phyloP scores from a whole-genome alignment of 2,329 filamentous ascomycete genomes.

The Diaporthe australafricana region DNA sequence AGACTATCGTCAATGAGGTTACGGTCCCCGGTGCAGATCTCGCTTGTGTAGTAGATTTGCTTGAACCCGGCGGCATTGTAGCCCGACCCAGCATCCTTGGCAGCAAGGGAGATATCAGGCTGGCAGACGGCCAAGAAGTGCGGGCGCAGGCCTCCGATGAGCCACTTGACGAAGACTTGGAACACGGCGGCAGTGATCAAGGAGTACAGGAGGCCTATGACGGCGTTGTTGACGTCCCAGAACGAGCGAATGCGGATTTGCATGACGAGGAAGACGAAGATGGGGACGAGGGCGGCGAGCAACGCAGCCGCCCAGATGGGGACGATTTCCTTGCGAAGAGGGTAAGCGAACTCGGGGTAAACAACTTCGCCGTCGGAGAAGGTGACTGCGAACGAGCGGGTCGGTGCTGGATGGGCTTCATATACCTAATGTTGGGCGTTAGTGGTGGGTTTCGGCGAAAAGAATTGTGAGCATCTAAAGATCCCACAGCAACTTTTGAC shows the following conservation, averaged over 20 bases:
- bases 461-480: background rate
- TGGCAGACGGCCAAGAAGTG: conserved; percentile 79
- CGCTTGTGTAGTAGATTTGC: conserved; percentile 74
- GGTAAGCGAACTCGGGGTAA: conserved; percentile 77
- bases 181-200: conserved; percentile 79
- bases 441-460: too few species aligned
- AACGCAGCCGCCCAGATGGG: conserved; percentile 79
- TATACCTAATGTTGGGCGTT: conserved; percentile 61
- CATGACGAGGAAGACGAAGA: conserved; percentile 72
- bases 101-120: conserved; percentile 62
- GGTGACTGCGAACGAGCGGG: conserved; percentile 76
- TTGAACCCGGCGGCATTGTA: conserved; percentile 61
- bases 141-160: conserved; percentile 79
- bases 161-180: conserved; percentile 81
- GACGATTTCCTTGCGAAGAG: conserved; percentile 75
- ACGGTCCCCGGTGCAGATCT: conserved; percentile 75
- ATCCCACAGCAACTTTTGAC: conserved; percentile 40
- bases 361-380: conserved; percentile 77
- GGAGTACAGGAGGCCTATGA: conserved; percentile 76
- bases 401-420: conserved; percentile 72
- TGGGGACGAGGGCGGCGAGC: conserved; percentile 73
- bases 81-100: conserved; percentile 52
- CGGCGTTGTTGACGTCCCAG: conserved; percentile 78
- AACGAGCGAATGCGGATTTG: conserved; percentile 77
- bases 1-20: conserved; percentile 75